A percentile compares a stretch with the other conserved stretches of the same genome.
Conservation (phyloP, 495 filamentous ascomycete species). For the Aspergillus olivimuriae region DNA sequence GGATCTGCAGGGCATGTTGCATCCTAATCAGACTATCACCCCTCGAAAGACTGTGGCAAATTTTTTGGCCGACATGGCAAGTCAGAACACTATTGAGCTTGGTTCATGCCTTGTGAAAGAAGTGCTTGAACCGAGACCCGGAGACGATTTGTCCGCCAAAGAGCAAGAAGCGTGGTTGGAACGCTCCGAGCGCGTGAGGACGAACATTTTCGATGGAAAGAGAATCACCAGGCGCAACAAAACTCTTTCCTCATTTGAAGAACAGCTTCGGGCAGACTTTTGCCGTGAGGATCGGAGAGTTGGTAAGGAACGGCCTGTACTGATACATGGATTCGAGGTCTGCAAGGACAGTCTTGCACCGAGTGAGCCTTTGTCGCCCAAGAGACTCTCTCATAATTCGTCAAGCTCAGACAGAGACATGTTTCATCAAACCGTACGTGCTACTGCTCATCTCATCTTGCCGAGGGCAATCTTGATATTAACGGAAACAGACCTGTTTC, state of each 20-base stretch:
- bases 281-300: slow-evolving; percentile 29
- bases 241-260: slow-evolving; percentile 29
- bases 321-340: slow-evolving; percentile 54
- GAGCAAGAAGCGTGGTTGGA: slow-evolving; percentile 55
- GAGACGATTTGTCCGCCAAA: slow-evolving; percentile 20
- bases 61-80: no score
- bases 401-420: slow-evolving; percentile 37
- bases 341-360: slow-evolving; percentile 47
- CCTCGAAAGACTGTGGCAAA: not conserved
- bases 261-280: slow-evolving; percentile 27
- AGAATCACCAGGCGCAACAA: slow-evolving; percentile 19
- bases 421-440: slow-evolving; percentile 40
- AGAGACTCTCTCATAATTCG: slow-evolving; percentile 28
- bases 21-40: not conserved
- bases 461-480: not conserved
- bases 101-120: slow-evolving; percentile 1
- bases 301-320: slow-evolving; percentile 55
- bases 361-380: slow-evolving; percentile 38
- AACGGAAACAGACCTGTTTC: slow-evolving; percentile 54
- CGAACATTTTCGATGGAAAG: slow-evolving; percentile 51
- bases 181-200: slow-evolving; percentile 53
- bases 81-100: no score
- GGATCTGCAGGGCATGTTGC: not conserved
- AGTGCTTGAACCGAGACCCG: not conserved
- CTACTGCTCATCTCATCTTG: not conserved